Base-by-base conservation (phyloP, 2,329 filamentous ascomycete genomes). In the Tolypocladium tropicale region DNA sequence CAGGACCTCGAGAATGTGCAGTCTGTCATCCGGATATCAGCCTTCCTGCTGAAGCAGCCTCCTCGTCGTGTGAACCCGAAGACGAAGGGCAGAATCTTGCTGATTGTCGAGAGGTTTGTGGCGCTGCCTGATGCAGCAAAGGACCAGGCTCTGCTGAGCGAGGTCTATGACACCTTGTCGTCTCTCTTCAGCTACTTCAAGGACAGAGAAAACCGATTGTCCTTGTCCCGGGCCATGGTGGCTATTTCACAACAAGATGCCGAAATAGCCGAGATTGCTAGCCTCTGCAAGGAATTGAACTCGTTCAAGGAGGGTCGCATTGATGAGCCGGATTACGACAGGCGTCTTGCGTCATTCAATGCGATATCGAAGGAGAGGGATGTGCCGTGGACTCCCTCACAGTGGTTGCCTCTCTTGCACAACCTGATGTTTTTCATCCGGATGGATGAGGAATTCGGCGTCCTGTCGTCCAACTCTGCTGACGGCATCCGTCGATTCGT, bases 171-270 rank as follows among this genome's bases (percentile, higher is more conserved):
- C 50, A 89, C 89, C 0, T 73, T 94, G 11, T 86, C 89, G 4
- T 85, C 89, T 0, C 79, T 97, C 36, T 97, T 96, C 67, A 89
- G 90, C 55, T 96, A 92, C 68, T 93, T 97, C 75, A 89, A 85
- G 63, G 92, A 97, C 68, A 81, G 85, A 48, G 75, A 82, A 48
- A 95, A 90, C 65, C 82, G 94, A 55, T 78, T 85, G 59, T 78
- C 89, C 0, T 74, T 97, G 32, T 88, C 88, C 18, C 78, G 84
- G 49, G 86, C 95, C 4, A 73, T 97, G 9, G 71, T 78, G 16
- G 85, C 86, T 21, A 84, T 96, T 58, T 84, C 89, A 1, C 73
- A 78, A 9, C 82, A 82, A 50, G 83, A 90, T 57, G 62, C 78
- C 5, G 77, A 80, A 0, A 74, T 92, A 0, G 67, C 74, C 28